Conservation (phyloP, 371 early-diverging fungal genomes). For the Mortierella sp. region DNA sequence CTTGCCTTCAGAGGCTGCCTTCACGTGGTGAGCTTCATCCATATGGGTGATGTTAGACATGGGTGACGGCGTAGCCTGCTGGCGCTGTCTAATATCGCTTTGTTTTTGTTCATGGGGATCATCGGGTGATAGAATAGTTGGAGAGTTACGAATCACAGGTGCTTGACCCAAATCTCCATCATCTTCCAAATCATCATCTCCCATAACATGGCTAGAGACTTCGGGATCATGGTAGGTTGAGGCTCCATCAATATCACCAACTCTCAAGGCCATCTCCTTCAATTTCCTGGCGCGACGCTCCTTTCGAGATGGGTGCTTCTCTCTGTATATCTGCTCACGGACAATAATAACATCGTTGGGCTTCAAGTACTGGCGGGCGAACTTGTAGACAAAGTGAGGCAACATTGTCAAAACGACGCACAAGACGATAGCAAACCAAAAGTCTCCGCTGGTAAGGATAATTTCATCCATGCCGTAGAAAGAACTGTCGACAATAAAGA, state of each 20-base stretch:
- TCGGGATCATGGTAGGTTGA: constrained; percentile 30
- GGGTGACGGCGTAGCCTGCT: constrained; percentile 35
- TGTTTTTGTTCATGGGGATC: constrained; percentile 35
- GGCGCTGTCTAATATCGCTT: constrained; percentile 51
- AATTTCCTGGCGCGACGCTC: constrained; percentile 48
- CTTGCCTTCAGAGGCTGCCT: constrained; percentile 23
- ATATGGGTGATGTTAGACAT: constrained; percentile 30
- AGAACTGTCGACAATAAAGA: constrained; percentile 41
- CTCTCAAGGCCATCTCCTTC: constrained; percentile 39
- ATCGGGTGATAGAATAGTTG: constrained; percentile 48
- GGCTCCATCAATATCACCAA: constrained; percentile 35
- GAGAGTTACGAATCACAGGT: constrained; percentile 47
- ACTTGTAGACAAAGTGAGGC: constrained; percentile 69
- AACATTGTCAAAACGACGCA: constrained; percentile 63
- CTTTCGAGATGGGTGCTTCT: constrained; percentile 50
- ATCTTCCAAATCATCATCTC: constrained; percentile 46
- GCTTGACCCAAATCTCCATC: constrained; percentile 42
- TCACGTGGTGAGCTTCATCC: constrained; percentile 36
- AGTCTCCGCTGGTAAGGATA: constrained; percentile 60
- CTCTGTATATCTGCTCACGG: constrained; percentile 61
- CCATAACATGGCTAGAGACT: constrained; percentile 28
- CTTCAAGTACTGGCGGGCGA: constrained; percentile 63
- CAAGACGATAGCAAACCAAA: constrained; percentile 64
- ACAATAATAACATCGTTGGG: constrained; percentile 73
- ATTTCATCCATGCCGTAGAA: constrained; percentile 59